These are phyloP conservation scores for Musa troglodytarum DNA, from an alignment of 176 grass and related monocot species.

Conservation along the genomic window DNA sequence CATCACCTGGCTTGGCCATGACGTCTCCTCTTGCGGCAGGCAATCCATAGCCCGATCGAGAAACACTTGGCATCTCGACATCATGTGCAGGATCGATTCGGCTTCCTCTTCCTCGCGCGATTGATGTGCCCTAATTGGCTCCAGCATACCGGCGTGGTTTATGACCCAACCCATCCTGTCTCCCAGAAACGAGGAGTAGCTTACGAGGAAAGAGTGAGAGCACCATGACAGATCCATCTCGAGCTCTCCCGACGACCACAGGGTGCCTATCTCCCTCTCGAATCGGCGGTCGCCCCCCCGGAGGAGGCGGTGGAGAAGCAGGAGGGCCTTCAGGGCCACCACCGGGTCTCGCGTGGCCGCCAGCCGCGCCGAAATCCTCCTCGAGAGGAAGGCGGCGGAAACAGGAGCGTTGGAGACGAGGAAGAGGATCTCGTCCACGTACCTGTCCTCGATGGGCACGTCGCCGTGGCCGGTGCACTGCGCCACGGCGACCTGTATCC, in stretches of 20 bases:
- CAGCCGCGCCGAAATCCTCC: constrained; percentile 50
- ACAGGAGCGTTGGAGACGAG: constrained; percentile 76
- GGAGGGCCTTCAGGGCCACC: constrained; percentile 44
- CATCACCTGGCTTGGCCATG: constrained; percentile 24
- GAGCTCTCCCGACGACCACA: constrained; percentile 52
- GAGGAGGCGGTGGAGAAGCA: constrained; percentile 81
- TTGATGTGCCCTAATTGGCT: constrained; percentile 34
- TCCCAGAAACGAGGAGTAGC: constrained; percentile 65
- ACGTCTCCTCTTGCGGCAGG: constrained; percentile 36
- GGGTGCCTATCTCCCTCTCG: constrained; percentile 64
- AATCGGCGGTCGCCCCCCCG: constrained; percentile 71
- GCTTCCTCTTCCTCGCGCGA: constrained; percentile 11
- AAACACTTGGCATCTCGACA: constrained; percentile 58
- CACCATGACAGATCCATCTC: constrained; percentile 35
- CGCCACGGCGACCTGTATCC: constrained; percentile 55
- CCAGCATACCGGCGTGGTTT: constrained; percentile 72
- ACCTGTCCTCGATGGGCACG: constrained; percentile 30
- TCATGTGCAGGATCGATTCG: constrained; percentile 35
- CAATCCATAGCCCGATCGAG: constrained; percentile 66
- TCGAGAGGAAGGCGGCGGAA: constrained; percentile 65
- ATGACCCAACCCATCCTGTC: constrained; percentile 82
- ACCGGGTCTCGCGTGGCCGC: constrained; percentile 38
- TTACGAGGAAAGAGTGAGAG: constrained; percentile 42
- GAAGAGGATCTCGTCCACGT: constrained; percentile 83
- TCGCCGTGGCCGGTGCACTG: constrained; percentile 39